Conservation (phyloP, 2,329 filamentous ascomycete genomes). For the Biscogniauxia mediterranea region DNA sequence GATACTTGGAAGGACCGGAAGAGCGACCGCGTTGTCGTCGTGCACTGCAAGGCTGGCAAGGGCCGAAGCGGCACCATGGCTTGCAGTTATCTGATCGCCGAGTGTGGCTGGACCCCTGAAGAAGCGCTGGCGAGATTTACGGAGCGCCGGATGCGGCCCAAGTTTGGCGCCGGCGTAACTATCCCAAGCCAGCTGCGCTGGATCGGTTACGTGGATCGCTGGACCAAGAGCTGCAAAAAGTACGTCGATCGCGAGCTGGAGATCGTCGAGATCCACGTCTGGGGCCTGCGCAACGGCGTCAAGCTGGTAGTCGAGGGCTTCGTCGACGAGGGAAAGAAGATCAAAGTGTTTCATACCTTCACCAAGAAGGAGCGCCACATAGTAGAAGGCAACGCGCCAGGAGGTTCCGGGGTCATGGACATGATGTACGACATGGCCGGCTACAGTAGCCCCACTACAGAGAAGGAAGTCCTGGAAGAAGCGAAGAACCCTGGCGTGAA, state of each 20-base stretch:
- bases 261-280: conserved; percentile 84
- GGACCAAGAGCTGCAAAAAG: conserved; percentile 70
- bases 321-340: conserved; percentile 83
- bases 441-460: conserved; percentile 30
- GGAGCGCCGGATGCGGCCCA: conserved; percentile 80
- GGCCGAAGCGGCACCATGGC: conserved; percentile 85
- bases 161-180: conserved; percentile 84
- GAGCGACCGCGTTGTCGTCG: conserved; percentile 69
- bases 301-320: conserved; percentile 85
- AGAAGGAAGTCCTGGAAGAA: conserved; percentile 37
- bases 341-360: conserved; percentile 82
- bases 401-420: conserved; percentile 48
- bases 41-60: conserved; percentile 97
- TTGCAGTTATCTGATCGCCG: conserved; percentile 86
- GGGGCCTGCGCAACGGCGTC: conserved; percentile 84
- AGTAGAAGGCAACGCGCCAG: conserved; percentile 56
- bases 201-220: conserved; percentile 84
- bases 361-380: conserved; percentile 67
- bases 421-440: conserved; percentile 55
- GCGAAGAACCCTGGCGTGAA: conserved; percentile 26
- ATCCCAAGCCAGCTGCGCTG: conserved; percentile 91
- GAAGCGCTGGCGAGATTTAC: conserved; percentile 63
- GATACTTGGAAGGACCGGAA: conserved; percentile 36
- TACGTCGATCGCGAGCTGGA: conserved; percentile 84
- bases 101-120: conserved; percentile 63